Conservation (phyloP, 2,329 filamentous ascomycete species). For the Trichothecium roseum region DNA sequence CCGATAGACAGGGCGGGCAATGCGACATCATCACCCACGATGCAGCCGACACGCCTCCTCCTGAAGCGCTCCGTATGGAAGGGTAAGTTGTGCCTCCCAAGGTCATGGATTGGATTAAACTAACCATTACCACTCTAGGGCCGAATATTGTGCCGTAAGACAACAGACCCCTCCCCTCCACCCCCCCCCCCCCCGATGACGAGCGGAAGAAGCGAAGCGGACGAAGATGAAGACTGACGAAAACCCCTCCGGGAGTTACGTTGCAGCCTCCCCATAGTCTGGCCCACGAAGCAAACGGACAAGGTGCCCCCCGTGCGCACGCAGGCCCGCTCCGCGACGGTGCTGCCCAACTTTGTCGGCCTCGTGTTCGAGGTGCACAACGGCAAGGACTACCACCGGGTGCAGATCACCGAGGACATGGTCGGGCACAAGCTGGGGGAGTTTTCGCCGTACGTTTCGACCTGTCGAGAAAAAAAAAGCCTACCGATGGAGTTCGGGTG, state of each 20-base stretch:
- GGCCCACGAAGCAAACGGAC: constrained; percentile 47
- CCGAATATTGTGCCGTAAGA: constrained; percentile 45
- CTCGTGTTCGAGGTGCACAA: constrained; percentile 86
- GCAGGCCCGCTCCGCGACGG: constrained; percentile 78
- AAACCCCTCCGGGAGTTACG: constrained; percentile 2
- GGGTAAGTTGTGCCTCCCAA: constrained; percentile 38
- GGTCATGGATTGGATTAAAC: neutral
- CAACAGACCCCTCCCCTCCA: neutral
- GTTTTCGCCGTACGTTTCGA: constrained; percentile 65
- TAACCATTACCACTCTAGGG: constrained; percentile 22
- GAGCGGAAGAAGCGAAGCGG: constrained; percentile 1
- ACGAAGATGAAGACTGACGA: neutral
- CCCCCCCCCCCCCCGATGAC: constrained; percentile 6
- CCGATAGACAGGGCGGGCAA: neutral
- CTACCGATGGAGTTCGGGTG: constrained; percentile 2
- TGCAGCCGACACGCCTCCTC: constrained; percentile 60
- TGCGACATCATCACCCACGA: constrained; percentile 26
- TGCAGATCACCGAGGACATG: constrained; percentile 88
- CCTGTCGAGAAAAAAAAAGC: neutral
- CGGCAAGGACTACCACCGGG: constrained; percentile 75
- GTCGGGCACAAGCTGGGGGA: constrained; percentile 92
- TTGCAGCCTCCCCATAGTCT: constrained; percentile 55
- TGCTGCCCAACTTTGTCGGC: constrained; percentile 86
- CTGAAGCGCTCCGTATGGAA: constrained; percentile 80
- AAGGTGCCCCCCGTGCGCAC: constrained; percentile 67